These are phyloP conservation scores for Polygonum maritimum DNA, from an alignment of 148 eudicot species.

Conservation along the genomic window DNA sequence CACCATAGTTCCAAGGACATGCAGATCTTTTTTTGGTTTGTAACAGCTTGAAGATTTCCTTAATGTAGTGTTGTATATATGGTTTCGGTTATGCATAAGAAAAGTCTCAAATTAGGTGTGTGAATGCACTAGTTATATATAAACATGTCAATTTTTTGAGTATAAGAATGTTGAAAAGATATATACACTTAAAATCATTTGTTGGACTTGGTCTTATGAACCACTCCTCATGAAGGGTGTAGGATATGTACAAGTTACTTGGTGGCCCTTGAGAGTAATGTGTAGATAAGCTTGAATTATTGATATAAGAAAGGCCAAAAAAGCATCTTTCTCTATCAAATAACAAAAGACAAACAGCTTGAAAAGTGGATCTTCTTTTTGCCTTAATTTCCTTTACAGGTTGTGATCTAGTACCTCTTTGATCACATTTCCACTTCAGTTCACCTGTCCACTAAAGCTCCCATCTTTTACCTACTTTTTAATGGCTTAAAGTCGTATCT, in stretches of 20 bases:
- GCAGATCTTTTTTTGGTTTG: not conserved
- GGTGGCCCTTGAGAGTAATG: not conserved
- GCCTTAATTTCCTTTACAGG: not conserved
- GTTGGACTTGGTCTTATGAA: not conserved
- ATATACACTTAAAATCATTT: not conserved
- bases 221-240: not conserved
- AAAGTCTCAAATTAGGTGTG: not conserved
- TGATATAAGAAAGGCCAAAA: constrained; percentile 6
- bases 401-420: not conserved
- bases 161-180: not conserved
- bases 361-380: not conserved
- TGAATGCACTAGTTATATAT: not conserved
- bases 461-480: not conserved
- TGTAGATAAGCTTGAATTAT: not conserved
- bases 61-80: not conserved
- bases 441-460: not conserved
- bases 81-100: not conserved
- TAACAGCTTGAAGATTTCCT: not conserved
- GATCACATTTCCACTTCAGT: not conserved
- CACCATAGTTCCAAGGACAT: not conserved
- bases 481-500: too few species aligned
- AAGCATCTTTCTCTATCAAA: constrained; percentile 15
- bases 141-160: not conserved
- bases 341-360: not conserved
- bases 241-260: not conserved